phyloP scores from a whole-genome alignment of 495 filamentous ascomycete genomes.

The Podospora bellae-mahoneyi region DNA sequence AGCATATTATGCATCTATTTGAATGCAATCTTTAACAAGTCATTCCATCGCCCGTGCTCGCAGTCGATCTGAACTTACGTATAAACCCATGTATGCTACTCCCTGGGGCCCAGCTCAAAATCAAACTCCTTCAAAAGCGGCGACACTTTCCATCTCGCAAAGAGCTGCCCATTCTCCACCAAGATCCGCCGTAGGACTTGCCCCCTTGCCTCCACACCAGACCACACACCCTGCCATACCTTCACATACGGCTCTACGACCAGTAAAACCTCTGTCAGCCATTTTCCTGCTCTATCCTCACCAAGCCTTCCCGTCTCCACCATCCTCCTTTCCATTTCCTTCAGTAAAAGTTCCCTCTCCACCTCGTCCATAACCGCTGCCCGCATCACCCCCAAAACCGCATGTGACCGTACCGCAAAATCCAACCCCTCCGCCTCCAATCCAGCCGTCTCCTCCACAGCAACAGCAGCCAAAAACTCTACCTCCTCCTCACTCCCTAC shows the following conservation, averaged over 20 bases:
- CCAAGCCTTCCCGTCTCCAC: background rate
- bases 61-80: background rate
- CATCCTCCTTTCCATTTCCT: conserved; percentile 2
- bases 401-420: conserved; percentile 3
- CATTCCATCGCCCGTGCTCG: background rate
- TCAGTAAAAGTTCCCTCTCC: conserved; percentile 7
- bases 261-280: conserved; percentile 6
- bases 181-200: conserved; percentile 6
- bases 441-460: conserved; percentile 12
- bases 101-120: background rate
- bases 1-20: too few relatives aligned
- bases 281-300: background rate
- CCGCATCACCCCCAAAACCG: conserved; percentile 10
- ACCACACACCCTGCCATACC: conserved; percentile 11
- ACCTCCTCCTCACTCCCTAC: conserved; percentile 11
- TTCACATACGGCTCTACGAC: conserved; percentile 13
- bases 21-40: background rate
- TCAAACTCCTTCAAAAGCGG: conserved; percentile 8
- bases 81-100: background rate
- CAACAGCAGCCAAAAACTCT: conserved; percentile 12
- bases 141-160: conserved; percentile 11
- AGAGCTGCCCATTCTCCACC: conserved; percentile 12
- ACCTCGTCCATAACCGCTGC: conserved; percentile 7
- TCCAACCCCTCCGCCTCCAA: conserved; percentile 8
- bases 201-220: conserved; percentile 10